phyloP scores from a whole-genome alignment of 805 yeast species.

The Suhomyces prunicola region DNA sequence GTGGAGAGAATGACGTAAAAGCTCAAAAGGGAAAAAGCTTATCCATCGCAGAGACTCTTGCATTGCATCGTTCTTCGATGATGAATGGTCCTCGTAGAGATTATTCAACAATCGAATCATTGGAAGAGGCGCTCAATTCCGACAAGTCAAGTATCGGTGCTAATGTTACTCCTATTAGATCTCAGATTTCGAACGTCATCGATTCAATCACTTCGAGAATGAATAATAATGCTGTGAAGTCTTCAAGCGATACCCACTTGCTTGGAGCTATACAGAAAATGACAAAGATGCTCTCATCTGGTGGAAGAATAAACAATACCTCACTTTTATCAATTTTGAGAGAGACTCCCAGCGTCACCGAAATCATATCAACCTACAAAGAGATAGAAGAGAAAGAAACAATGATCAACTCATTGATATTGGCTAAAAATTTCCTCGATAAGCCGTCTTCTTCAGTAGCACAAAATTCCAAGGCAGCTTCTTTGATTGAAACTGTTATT shows the following conservation, averaged over 20 bases:
- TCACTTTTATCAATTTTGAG: constrained; percentile 10
- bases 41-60: constrained; percentile 60
- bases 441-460: constrained; percentile 8
- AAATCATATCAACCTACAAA: constrained; percentile 21
- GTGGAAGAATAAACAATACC: constrained; percentile 3
- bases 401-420: constrained; percentile 27
- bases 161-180: constrained; percentile 13
- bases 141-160: constrained; percentile 8
- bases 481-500: constrained; percentile 23
- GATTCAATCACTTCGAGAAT: constrained; percentile 31
- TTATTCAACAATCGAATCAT: constrained; percentile 24
- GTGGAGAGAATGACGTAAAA: not conserved
- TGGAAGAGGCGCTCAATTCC: constrained; percentile 21
- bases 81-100: constrained; percentile 24
- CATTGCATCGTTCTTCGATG: constrained; percentile 50
- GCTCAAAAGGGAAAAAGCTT: constrained; percentile 19
- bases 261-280: constrained; percentile 38
- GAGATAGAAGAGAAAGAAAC: constrained; percentile 18
- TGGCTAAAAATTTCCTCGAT: constrained; percentile 32
- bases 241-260: constrained; percentile 23
- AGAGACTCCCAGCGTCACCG: constrained; percentile 14
- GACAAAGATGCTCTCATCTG: constrained; percentile 29
- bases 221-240: constrained; percentile 16
- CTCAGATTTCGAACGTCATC: constrained; percentile 34
- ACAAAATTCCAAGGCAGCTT: constrained; percentile 17